Base-by-base conservation (phyloP, 495 filamentous ascomycete genomes). In the Pyronema omphalodes region DNA sequence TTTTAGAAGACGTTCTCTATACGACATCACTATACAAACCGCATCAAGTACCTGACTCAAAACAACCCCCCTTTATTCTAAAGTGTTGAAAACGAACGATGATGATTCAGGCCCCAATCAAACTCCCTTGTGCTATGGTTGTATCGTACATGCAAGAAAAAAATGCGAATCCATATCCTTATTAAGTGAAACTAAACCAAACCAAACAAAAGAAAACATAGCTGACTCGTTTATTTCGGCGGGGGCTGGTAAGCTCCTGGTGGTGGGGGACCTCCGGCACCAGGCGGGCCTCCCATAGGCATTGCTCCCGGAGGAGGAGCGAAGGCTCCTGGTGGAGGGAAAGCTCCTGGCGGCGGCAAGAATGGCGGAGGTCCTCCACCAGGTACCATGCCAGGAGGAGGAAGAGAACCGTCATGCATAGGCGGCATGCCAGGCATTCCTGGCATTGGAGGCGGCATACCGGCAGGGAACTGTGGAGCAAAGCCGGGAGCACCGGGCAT, bases 401-500 rank as follows among this genome's bases (percentile, higher is more conserved):
- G 51, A 8, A 34, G 37, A 17, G 23, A 37, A 0, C 33, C 44
- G 19, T 41, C 23, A 53, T 37, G 58, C 56, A 53, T 56, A 33
- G 57, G 52, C 0, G 63, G 63, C 23, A 63, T 55, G 8, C 58
- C 59, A 9, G 64, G 66, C 57, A 68, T 69, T 48, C 67, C 69
- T 12, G 67, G 68, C 6, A 51, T 54, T 1, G 59, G 56, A 1
- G 57, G 55, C 11, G 71, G 73, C 53, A 73, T 40, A 67, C 14
- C 68, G 67, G 0, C 64, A 63, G 44, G 70, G 67, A 67, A 72
- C 65, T 62, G 69, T 68, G 37, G 70, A 66, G 44, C 69, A 55
- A 40, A 15, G 14, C 5, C 67, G 63, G 17, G 62, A 59, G 57
- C 59, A 41, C 68, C 64, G 40, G 71, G 69, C 37, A 68, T 58